Evolutionary conservation across 257 asterid genomes (phyloP), one percentile per base, ranked within the genome.

Genomic region (Forsythia viridissima): DNA sequence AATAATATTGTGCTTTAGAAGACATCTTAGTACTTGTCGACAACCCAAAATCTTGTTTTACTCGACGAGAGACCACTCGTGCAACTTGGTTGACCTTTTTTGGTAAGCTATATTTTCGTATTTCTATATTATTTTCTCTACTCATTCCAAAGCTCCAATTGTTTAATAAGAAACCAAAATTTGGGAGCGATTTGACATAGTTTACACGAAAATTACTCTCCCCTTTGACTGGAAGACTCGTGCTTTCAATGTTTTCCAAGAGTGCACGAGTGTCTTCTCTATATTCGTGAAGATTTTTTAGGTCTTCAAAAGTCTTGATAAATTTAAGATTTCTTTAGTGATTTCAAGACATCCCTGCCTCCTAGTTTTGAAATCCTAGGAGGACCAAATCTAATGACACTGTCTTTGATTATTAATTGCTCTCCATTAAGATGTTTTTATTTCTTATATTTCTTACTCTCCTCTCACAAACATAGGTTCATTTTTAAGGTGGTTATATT

Each of bases 161-260:
- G 59, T 20, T 57, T 57, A 57, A 57, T 18, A 55, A 18, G n/a
- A 57, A 57, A 1, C 4, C 66, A 57, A 16, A 57, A 57, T n/a
- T n/a, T 57, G 8, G 5, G 34, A 24, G 10, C 6, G 30, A n/a
- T 57, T 57, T 57, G 30, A n/a, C 66, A n/a, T 57, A 48, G 59
- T 48, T 48, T 48, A 4, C 59, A 15, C n/a, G 7, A 48, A 48
- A 48, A 48, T 48, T 48, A 48, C 20, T n/a, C 34, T n/a, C 11
- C 30, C 11, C 11, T 57, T 57, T 57, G 34, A 57, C 66, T 57
- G 66, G 30, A n/a, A 81, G 77, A 57, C 8, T 79, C 87, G 66
- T 80, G 79, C 77, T 82, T 72, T 75, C 81, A 81, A 85, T 68
- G 82, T 81, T 57, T 57, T n/a, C 65, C 65, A 55, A 55, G 65